Evolutionary conservation across 2,329 filamentous ascomycete genomes (phyloP).

Genomic region (Aquanectria penicillioides): DNA sequence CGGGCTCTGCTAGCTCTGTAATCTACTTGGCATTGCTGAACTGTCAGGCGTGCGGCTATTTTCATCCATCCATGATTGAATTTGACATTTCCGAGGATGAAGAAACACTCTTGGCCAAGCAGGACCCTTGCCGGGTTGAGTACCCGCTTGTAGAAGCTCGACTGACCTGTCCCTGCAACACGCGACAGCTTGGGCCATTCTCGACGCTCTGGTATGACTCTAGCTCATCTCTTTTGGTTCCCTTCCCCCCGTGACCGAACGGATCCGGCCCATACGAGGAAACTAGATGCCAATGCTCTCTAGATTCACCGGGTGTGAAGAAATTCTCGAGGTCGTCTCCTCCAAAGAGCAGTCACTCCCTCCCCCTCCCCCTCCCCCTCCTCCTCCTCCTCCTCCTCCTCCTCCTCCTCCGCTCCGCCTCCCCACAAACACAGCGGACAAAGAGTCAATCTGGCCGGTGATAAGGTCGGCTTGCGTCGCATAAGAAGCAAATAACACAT

Average conservation of each 20-base stretch:
- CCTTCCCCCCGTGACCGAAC: background rate
- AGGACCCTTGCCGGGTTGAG: background rate
- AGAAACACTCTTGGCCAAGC: background rate
- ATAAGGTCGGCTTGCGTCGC: background rate
- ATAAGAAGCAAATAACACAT: slow-evolving; percentile 15
- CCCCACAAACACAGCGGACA: background rate
- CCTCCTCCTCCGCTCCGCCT: background rate
- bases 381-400: background rate
- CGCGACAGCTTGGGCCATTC: slow-evolving; percentile 1
- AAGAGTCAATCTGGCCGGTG: slow-evolving; percentile 5
- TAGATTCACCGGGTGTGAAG: background rate
- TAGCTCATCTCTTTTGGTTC: background rate
- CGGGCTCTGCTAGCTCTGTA: background rate
- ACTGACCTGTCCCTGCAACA: background rate
- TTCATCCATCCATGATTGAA: slow-evolving; percentile 9
- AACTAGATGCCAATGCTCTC: background rate
- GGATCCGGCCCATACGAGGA: background rate
- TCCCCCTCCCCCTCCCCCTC: too few relatives aligned
- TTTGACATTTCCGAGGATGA: slow-evolving; percentile 23
- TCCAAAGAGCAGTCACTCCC: too few relatives aligned
- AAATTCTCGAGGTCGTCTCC: too few relatives aligned
- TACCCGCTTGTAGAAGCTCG: background rate
- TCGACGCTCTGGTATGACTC: background rate
- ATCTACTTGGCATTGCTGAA: slow-evolving; percentile 16
- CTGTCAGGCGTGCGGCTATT: slow-evolving; percentile 10